These are phyloP conservation scores for Dendrobium nobile DNA, from an alignment of 106 monocot species.

Conservation along the genomic window DNA sequence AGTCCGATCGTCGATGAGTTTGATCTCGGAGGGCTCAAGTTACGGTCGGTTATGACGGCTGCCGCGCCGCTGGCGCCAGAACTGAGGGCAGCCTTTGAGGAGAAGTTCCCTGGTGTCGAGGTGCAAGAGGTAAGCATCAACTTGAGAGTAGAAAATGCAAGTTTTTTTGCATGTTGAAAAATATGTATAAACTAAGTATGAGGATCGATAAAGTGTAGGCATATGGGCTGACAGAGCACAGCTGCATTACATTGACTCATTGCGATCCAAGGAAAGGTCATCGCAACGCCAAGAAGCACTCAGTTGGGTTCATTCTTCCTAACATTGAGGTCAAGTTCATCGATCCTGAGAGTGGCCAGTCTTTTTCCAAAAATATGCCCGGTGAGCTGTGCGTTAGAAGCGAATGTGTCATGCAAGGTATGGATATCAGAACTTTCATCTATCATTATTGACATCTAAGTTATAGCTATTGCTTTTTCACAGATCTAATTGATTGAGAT, in stretches of 20 bases:
- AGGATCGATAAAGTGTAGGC: conserved; percentile 29
- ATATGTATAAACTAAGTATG: no score
- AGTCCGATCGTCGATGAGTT: conserved; percentile 47
- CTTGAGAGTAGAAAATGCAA: neutral
- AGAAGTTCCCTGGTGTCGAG: conserved; percentile 59
- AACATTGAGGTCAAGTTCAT: conserved; percentile 90
- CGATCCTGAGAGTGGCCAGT: conserved; percentile 58
- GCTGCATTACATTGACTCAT: conserved; percentile 91
- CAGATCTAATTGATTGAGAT: no score
- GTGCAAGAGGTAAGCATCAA: conserved; percentile 53
- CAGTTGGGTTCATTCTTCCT: conserved; percentile 83
- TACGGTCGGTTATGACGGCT: conserved; percentile 76
- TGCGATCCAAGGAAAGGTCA: conserved; percentile 48
- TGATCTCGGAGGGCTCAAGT: conserved; percentile 51
- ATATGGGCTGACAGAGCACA: conserved; percentile 95
- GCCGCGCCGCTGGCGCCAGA: conserved; percentile 88
- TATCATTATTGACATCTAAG: no score
- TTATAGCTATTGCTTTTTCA: no score
- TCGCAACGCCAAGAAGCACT: conserved; percentile 61
- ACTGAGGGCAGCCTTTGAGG: conserved; percentile 61
- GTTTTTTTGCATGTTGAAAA: no score
- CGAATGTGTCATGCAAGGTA: conserved; percentile 89
- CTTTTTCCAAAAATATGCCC: conserved; percentile 44
- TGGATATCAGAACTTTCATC: neutral
- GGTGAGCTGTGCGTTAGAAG: conserved; percentile 88